Percentiles rank a stretch among this genome's conserved stretches.
These are phyloP conservation scores for Teratosphaeria destructans DNA, from an alignment of 2,329 filamentous ascomycete species.

Conservation along the genomic window DNA sequence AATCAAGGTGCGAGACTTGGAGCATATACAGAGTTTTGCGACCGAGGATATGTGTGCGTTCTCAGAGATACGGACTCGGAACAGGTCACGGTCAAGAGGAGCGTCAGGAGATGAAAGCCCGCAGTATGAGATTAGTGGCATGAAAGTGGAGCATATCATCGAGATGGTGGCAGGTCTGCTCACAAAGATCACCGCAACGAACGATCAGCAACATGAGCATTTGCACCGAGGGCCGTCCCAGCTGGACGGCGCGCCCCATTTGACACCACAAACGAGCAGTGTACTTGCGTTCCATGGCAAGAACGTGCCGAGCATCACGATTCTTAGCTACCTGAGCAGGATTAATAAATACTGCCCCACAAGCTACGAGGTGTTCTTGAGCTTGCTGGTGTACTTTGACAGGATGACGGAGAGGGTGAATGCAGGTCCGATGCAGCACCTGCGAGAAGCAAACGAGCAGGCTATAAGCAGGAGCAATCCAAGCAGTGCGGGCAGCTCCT, in stretches of 20 bases:
- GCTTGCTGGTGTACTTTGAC: constrained; percentile 92
- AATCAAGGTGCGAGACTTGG: constrained; percentile 78
- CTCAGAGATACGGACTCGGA: constrained; percentile 34
- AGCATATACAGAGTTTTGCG: constrained; percentile 83
- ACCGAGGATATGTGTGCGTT: constrained; percentile 59
- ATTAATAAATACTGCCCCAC: constrained; percentile 99
- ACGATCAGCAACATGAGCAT: constrained; percentile 87
- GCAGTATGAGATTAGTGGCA: constrained; percentile 88
- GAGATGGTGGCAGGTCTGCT: constrained; percentile 96
- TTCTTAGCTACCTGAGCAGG: constrained; percentile 84
- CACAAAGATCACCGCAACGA: constrained; percentile 94
- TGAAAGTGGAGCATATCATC: constrained; percentile 95
- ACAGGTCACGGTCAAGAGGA: constrained; percentile 33
- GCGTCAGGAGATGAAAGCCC: constrained; percentile 42
- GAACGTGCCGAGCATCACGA: constrained; percentile 94
- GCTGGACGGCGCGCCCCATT: constrained; percentile 46
- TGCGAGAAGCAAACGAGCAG: constrained; percentile 44
- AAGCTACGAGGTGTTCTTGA: constrained; percentile 95
- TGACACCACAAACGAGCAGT: constrained; percentile 55
- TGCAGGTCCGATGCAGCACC: constrained; percentile 58
- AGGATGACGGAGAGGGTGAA: constrained; percentile 97
- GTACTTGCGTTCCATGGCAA: constrained; percentile 96
- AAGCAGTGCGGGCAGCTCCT: constrained; percentile 8
- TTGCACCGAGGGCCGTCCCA: constrained; percentile 64
- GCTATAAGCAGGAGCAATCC: constrained; percentile 24